phyloP scores from a whole-genome alignment of 1,284 basidiomycete species.

The Cutaneotrichosporon spelunceum region DNA sequence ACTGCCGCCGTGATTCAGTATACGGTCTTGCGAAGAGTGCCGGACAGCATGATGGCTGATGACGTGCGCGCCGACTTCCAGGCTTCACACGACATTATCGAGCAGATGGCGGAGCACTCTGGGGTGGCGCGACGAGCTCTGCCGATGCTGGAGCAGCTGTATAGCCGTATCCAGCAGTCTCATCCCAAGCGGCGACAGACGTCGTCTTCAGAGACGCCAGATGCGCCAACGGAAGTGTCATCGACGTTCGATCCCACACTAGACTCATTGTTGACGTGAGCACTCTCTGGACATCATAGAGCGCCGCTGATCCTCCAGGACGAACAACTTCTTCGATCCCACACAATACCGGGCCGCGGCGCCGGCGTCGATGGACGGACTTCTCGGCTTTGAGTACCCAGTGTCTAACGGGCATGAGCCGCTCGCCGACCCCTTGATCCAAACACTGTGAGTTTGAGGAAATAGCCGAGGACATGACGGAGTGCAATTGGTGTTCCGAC shows the following conservation, averaged over 20 bases:
- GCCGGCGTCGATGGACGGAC: conserved; percentile 11
- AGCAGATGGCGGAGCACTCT: conserved; percentile 23
- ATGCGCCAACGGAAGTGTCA: background rate
- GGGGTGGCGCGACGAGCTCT: conserved; percentile 21
- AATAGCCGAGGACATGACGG: background rate
- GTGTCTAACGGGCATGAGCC: conserved; percentile 4
- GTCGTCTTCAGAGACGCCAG: background rate
- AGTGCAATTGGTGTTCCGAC: conserved; percentile 6
- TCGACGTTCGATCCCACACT: background rate
- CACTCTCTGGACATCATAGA: background rate
- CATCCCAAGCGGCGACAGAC: conserved; percentile 8
- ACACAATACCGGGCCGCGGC: conserved; percentile 2
- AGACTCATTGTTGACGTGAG: conserved; percentile 6
- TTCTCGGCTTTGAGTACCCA: conserved; percentile 22
- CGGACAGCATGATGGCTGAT: conserved; percentile 28
- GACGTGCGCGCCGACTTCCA: conserved; percentile 28
- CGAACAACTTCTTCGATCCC: conserved; percentile 11
- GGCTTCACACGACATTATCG: conserved; percentile 21
- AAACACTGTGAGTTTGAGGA: conserved; percentile 20
- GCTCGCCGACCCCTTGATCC: conserved; percentile 22
- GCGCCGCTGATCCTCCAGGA: background rate
- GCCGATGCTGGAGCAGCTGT: conserved; percentile 20
- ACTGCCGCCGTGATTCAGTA: conserved; percentile 30
- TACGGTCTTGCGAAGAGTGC: conserved; percentile 25
- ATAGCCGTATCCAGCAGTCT: conserved; percentile 14